Conservation (phyloP, 306 rosid genomes). For the Fragaria iinumae region DNA sequence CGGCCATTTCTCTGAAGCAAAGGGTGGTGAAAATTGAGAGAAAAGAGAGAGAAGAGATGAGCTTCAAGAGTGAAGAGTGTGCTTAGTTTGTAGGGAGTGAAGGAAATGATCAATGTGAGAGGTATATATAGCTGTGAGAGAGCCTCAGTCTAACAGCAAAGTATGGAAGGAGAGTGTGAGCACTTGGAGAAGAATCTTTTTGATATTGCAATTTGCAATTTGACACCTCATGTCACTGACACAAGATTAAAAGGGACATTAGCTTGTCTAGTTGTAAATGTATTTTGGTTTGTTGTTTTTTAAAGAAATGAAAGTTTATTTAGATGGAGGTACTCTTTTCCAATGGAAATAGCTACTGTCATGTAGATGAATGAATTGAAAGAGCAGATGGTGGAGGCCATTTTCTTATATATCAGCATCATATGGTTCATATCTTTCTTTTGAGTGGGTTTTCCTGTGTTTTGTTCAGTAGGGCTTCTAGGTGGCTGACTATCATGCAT, state of each 20-base stretch:
- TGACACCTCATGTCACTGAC: conserved; percentile 55
- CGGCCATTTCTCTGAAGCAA: conserved; percentile 70
- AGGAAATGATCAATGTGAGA: conserved; percentile 34
- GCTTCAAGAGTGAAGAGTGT: neutral
- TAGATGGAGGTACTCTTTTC: neutral
- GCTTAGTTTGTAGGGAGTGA: conserved; percentile 40
- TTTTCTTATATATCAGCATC: conserved; percentile 19
- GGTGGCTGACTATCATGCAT: conserved; percentile 30
- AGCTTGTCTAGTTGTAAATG: conserved; percentile 54
- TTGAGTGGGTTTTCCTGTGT: conserved; percentile 23
- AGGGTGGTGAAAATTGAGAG: conserved; percentile 21
- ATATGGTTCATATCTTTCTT: conserved; percentile 15
- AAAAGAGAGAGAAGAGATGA: conserved; percentile 4
- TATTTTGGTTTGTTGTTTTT: conserved; percentile 23
- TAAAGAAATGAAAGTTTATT: conserved; percentile 3
- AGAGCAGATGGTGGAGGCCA: conserved; percentile 31
- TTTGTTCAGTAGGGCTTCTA: conserved; percentile 20
- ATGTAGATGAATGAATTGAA: conserved; percentile 10
- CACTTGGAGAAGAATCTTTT: conserved; percentile 62
- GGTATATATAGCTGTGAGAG: conserved; percentile 59
- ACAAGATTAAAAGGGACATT: conserved; percentile 44
- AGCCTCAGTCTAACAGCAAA: neutral
- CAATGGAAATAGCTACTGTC: neutral
- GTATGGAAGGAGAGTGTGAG: conserved; percentile 14
- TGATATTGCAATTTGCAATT: conserved; percentile 24